Percentiles rank a stretch among this genome's conserved stretches.
phyloP scores from a whole-genome alignment of 208 protist genomes.

The Trypanosoma caninum region DNA sequence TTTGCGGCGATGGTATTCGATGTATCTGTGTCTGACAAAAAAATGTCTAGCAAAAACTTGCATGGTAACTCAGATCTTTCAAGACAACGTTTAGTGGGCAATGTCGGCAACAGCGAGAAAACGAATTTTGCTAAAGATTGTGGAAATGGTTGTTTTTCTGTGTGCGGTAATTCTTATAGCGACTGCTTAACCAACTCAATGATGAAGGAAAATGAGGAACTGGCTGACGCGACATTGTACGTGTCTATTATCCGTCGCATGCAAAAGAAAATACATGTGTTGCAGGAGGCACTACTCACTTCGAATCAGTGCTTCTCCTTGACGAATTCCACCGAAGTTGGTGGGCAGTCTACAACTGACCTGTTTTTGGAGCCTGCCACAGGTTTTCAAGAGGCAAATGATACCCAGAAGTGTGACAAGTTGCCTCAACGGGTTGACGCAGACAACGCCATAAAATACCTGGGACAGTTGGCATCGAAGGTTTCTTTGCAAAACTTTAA shows the following conservation, averaged over 20 bases:
- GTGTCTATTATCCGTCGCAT: slow-evolving; percentile 15
- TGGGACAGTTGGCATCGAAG: slow-evolving; percentile 7
- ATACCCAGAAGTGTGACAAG: slow-evolving; percentile 2
- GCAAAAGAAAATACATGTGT: slow-evolving; percentile 4
- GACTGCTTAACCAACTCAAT: background rate
- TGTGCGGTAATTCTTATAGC: background rate
- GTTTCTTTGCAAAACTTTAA: slow-evolving; percentile 4
- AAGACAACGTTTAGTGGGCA: too few species aligned
- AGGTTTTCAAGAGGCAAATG: background rate
- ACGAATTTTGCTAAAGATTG: too few species aligned
- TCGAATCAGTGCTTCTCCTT: background rate
- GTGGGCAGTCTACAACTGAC: background rate
- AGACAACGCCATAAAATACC: background rate
- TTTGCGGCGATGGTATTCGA: too few species aligned
- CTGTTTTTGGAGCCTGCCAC: background rate
- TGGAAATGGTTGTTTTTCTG: background rate
- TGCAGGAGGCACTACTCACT: slow-evolving; percentile 17
- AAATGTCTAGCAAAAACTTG: too few species aligned
- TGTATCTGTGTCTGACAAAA: too few species aligned
- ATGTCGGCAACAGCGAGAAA: too few species aligned
- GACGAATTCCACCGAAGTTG: background rate
- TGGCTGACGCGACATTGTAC: background rate
- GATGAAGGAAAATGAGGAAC: background rate
- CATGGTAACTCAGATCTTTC: too few species aligned
- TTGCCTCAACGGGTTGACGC: background rate